Percentiles rank a stretch among this genome's conserved stretches.
These are phyloP conservation scores for Euphorbia celastroides DNA, from an alignment of 441 rosid genomes.

Conservation along the genomic window DNA sequence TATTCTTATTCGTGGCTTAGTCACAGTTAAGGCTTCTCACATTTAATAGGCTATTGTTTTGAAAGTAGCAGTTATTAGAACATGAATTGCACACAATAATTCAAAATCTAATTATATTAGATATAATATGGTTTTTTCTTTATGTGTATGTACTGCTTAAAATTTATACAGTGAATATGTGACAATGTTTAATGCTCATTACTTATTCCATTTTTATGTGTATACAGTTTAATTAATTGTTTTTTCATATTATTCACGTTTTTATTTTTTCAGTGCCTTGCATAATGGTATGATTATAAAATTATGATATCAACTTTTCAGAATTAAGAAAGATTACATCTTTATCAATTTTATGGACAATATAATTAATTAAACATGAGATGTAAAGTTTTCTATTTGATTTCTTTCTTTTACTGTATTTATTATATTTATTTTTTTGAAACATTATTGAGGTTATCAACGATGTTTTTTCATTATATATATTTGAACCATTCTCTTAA, in stretches of 20 bases:
- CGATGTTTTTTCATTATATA: no score
- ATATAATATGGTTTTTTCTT: no score
- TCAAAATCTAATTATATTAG: no score
- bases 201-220: no score
- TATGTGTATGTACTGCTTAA: no score
- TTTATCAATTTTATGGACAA: not conserved
- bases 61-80: no score
- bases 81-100: no score
- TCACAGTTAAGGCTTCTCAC: no score
- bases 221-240: not conserved
- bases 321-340: constrained; percentile 1
- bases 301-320: not conserved
- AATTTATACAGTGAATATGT: no score
- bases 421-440: not conserved
- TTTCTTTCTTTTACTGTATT: not conserved
- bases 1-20: no score
- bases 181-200: not conserved
- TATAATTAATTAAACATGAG: not conserved
- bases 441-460: not conserved
- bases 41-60: no score
- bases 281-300: not conserved
- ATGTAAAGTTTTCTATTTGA: not conserved
- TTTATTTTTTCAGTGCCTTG: not conserved
- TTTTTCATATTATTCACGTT: not conserved
- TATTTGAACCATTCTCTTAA: no score